Conservation (phyloP, 495 filamentous ascomycete genomes). For the Massariosphaeria phaeospora region DNA sequence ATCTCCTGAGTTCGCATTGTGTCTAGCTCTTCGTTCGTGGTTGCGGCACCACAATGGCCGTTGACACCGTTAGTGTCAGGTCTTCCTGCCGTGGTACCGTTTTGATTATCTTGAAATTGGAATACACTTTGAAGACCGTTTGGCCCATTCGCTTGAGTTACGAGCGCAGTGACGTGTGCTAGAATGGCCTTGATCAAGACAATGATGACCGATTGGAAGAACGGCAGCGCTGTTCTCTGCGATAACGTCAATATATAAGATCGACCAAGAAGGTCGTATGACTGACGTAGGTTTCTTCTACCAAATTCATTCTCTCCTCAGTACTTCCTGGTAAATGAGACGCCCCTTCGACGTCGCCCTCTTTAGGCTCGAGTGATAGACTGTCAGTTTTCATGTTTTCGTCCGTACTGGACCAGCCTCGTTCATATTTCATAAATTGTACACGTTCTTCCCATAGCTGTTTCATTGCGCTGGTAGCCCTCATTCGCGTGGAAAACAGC, state of each 20-base stretch:
- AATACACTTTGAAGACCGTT: slow-evolving; percentile 44
- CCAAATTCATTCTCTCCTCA: slow-evolving; percentile 47
- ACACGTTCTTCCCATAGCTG: slow-evolving; percentile 95
- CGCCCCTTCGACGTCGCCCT: slow-evolving; percentile 11
- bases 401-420: slow-evolving; percentile 59
- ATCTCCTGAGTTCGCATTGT: slow-evolving; percentile 77
- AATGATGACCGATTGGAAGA: slow-evolving; percentile 90
- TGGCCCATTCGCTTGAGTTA: slow-evolving; percentile 50
- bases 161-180: slow-evolving; percentile 67
- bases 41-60: slow-evolving; percentile 33
- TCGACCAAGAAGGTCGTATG: neutral
- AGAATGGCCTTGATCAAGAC: slow-evolving; percentile 84
- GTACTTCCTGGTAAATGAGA: slow-evolving; percentile 24
- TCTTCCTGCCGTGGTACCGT: slow-evolving; percentile 34
- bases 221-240: slow-evolving; percentile 68
- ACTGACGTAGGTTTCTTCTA: slow-evolving; percentile 82
- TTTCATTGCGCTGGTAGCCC: slow-evolving; percentile 82
- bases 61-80: slow-evolving; percentile 30
- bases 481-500: slow-evolving; percentile 79
- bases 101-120: slow-evolving; percentile 39
- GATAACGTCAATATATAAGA: slow-evolving; percentile 1
- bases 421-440: slow-evolving; percentile 80
- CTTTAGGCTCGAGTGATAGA: slow-evolving; percentile 43
- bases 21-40: slow-evolving; percentile 68
- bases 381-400: slow-evolving; percentile 28